Evolutionary conservation across 208 protist genomes (phyloP).

Genomic region (Leishmania turanica): DNA sequence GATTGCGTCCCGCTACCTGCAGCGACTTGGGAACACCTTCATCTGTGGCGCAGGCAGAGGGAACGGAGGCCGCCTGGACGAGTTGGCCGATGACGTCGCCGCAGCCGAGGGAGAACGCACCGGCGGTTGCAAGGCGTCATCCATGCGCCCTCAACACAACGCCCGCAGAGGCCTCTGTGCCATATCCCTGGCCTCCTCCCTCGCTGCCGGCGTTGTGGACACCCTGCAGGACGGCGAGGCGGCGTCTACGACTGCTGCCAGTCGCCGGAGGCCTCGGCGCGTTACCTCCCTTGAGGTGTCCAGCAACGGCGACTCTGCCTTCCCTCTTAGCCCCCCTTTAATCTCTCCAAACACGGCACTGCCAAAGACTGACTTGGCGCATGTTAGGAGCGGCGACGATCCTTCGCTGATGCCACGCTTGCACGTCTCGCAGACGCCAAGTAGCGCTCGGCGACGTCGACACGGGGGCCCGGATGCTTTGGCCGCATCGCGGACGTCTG

Average conservation of each 20-base stretch:
- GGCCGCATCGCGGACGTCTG: too few species aligned
- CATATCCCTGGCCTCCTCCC: background rate
- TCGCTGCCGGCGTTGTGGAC: background rate
- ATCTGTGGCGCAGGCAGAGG: constrained; percentile 6
- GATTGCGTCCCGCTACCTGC: constrained; percentile 26
- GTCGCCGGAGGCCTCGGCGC: background rate
- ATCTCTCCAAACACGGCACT: background rate
- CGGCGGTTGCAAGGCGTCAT: background rate
- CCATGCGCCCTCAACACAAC: background rate
- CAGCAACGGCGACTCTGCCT: background rate
- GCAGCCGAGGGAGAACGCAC: background rate
- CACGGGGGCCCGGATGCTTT: background rate
- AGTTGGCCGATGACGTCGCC: background rate
- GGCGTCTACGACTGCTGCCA: background rate
- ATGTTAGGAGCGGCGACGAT: background rate
- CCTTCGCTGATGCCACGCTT: background rate
- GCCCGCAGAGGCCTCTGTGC: background rate
- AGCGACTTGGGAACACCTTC: constrained; percentile 30
- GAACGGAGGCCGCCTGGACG: background rate
- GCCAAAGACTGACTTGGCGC: background rate
- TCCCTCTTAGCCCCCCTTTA: background rate
- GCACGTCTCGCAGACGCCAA: background rate
- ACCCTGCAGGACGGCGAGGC: background rate
- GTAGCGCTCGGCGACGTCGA: background rate
- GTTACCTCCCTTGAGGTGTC: background rate